phyloP scores from a whole-genome alignment of 495 filamentous ascomycete genomes.

The Penicillium salamii region DNA sequence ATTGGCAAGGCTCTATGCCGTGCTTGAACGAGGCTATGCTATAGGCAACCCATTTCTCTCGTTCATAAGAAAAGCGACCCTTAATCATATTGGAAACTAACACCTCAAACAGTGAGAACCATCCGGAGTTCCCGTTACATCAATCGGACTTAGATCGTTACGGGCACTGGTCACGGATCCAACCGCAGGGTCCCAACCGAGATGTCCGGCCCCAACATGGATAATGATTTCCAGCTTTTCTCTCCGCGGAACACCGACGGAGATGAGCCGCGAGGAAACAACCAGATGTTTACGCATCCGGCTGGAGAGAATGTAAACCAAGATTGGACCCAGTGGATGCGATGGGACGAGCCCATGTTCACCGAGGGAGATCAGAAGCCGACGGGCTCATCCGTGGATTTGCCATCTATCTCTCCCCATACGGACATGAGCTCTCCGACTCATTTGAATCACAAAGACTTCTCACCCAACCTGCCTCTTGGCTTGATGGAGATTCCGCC shows the following conservation, averaged over 20 bases:
- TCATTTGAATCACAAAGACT: conserved; percentile 23
- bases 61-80: neutral
- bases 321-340: conserved; percentile 53
- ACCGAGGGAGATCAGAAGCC: conserved; percentile 23
- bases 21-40: neutral
- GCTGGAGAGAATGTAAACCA: conserved; percentile 29
- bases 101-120: conserved; percentile 3
- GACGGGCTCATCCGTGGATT: conserved; percentile 21
- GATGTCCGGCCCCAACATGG: conserved; percentile 31
- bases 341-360: conserved; percentile 45
- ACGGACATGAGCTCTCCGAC: conserved; percentile 24
- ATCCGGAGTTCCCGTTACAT: neutral
- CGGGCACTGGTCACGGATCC: conserved; percentile 12
- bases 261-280: conserved; percentile 20
- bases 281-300: conserved; percentile 14
- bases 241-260: conserved; percentile 28
- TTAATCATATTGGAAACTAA: neutral
- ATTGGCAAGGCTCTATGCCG: neutral
- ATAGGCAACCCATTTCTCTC: conserved; percentile 1
- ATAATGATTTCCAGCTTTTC: conserved; percentile 42
- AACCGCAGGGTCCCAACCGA: conserved; percentile 14
- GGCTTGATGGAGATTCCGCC: conserved; percentile 34
- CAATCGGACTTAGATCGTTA: conserved; percentile 1
- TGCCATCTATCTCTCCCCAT: conserved; percentile 31
- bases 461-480: conserved; percentile 35